A percentile compares a stretch with the other conserved stretches of the same genome.
These are phyloP conservation scores for Pezicula carpinea DNA, from an alignment of 2,329 filamentous ascomycete species.

Conservation along the genomic window DNA sequence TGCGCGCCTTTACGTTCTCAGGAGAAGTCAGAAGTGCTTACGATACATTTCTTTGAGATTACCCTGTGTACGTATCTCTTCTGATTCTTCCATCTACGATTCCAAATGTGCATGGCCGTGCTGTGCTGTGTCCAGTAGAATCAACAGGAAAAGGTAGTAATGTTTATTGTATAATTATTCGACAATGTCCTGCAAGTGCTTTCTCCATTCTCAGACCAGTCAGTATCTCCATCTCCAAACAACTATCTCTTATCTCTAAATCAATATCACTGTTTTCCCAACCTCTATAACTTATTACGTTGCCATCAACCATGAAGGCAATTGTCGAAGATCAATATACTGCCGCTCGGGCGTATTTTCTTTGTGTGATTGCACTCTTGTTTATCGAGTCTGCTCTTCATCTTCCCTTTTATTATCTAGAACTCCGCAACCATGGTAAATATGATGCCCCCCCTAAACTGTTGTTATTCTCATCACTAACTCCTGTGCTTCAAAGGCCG, in stretches of 20 bases:
- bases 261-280: not conserved
- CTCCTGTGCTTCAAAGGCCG: slow-evolving; percentile 1
- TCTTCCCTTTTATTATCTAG: slow-evolving; percentile 10
- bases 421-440: slow-evolving; percentile 9
- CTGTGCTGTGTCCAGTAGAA: too few relatives aligned
- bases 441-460: not conserved
- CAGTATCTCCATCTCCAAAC: not conserved
- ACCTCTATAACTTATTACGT: not conserved
- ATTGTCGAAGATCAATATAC: slow-evolving; percentile 11
- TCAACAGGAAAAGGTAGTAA: too few relatives aligned
- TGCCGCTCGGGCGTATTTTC: slow-evolving; percentile 7
- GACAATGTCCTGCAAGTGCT: too few relatives aligned
- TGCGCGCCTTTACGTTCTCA: too few relatives aligned
- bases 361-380: slow-evolving; percentile 16
- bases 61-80: too few relatives aligned
- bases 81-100: too few relatives aligned
- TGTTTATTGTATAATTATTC: too few relatives aligned
- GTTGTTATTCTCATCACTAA: not conserved
- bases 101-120: too few relatives aligned
- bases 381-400: slow-evolving; percentile 16
- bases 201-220: too few relatives aligned
- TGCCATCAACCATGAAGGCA: not conserved
- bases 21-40: too few relatives aligned
- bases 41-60: too few relatives aligned
- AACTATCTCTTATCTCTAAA: not conserved